Percentiles rank a stretch among this genome's conserved stretches.
These are phyloP conservation scores for Tagetes erecta DNA, from an alignment of 129 eudicot species.

Conservation along the genomic window DNA sequence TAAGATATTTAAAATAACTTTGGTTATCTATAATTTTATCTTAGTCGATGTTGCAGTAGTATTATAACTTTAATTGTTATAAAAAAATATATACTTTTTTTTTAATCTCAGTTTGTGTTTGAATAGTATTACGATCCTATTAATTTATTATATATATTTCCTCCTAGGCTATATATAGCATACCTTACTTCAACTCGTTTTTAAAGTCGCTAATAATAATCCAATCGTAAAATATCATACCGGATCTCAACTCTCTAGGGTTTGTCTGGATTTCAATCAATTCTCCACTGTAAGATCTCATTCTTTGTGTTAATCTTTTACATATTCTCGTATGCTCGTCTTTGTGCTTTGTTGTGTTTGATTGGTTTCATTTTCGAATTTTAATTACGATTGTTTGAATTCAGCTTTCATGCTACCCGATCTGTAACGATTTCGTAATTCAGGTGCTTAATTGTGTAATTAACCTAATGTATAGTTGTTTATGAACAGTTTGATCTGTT, in stretches of 20 bases:
- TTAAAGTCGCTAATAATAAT: too few species aligned
- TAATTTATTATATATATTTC: too few species aligned
- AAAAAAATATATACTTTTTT: too few species aligned
- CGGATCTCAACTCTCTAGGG: slow-evolving; percentile 17
- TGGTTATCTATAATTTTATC: too few species aligned
- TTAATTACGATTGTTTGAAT: slow-evolving; percentile 5
- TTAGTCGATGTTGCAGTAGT: too few species aligned
- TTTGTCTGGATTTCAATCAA: slow-evolving; percentile 16
- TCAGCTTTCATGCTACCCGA: slow-evolving; percentile 17
- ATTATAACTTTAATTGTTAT: too few species aligned
- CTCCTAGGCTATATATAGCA: too few species aligned
- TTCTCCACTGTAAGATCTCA: slow-evolving; percentile 26
- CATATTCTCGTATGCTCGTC: too few species aligned
- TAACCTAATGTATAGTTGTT: neutral
- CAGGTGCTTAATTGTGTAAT: neutral
- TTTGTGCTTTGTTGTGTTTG: neutral
- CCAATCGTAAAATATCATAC: neutral
- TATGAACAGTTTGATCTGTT: neutral
- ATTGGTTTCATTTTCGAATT: neutral
- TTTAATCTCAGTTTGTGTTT: too few species aligned
- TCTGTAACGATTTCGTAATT: slow-evolving; percentile 21
- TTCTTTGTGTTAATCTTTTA: neutral
- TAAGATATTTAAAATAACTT: too few species aligned
- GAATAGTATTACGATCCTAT: too few species aligned
- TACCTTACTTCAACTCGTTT: neutral